These are phyloP conservation scores for Sungouiozyma ichnusensis DNA, from an alignment of 805 yeast genomes.

Conservation along the genomic window DNA sequence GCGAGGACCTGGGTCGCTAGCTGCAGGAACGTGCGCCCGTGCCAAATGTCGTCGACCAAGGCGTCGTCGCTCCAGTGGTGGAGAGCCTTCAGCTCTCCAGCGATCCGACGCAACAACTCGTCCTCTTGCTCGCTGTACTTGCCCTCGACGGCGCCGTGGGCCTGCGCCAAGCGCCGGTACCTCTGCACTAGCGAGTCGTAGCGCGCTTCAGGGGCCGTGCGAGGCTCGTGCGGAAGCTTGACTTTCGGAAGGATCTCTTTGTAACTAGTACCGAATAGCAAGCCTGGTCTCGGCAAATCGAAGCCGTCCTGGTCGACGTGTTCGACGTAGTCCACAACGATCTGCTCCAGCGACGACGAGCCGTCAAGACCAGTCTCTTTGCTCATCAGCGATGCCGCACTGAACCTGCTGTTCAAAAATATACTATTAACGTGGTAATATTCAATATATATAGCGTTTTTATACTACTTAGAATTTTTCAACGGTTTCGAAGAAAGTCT, in stretches of 20 bases:
- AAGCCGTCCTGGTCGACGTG: not conserved
- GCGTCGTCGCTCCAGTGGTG: too few relatives aligned
- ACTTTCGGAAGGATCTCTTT: not conserved
- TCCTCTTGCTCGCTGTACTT: constrained; percentile 36
- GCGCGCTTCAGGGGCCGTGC: not conserved
- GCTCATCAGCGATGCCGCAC: too few relatives aligned
- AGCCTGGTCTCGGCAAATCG: not conserved
- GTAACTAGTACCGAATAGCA: not conserved
- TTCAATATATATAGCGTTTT: too few relatives aligned
- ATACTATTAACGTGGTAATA: too few relatives aligned
- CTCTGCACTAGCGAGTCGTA: too few relatives aligned
- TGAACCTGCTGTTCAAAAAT: too few relatives aligned
- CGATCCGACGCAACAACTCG: constrained; percentile 55
- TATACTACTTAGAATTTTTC: constrained; percentile 4
- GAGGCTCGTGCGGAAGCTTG: not conserved
- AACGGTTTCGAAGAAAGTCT: constrained; percentile 42
- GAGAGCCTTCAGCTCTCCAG: constrained; percentile 26
- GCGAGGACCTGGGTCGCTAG: constrained; percentile 62
- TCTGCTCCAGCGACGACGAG: not conserved
- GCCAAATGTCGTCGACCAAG: not conserved
- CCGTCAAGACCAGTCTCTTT: not conserved
- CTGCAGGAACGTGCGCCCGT: constrained; percentile 39
- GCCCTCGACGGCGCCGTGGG: too few relatives aligned
- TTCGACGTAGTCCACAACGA: not conserved
- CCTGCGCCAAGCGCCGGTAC: too few relatives aligned